Base-by-base conservation (phyloP, 106 monocot genomes). In the Alisma plantagoaquatica region DNA sequence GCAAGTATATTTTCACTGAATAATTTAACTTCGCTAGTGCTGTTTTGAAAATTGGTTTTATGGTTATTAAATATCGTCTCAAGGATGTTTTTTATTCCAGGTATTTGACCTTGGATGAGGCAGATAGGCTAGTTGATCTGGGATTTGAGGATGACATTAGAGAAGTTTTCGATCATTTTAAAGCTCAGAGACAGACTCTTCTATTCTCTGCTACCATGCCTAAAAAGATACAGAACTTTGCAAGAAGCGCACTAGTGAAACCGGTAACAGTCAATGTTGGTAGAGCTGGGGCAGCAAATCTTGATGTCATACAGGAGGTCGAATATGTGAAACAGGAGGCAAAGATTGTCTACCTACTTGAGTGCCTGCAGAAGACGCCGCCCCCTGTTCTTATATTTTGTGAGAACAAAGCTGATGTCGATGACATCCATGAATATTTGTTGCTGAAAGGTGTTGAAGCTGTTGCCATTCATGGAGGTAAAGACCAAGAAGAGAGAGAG, bases 201-300 rank as follows among this genome's bases (percentile, higher is more conserved):
- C 94, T 96, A 30, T 96, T 96, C 46, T 89, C 88, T 32, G 94
- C 94, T 28, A 96, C 94, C 54, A 96, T 96, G 94, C 94, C 94
- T 2, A 88, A 88, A 55, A 96, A 96, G 65, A 96, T 96, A 25
- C 94, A 96, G 54, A 96, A 67, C 45, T 96, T 96, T 52, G 94
- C 84, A 11, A 80, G 58, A 45, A 68, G 72, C 45, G 84, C 90
- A 41, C 70, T 91, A 18, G 84, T 91, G 15, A 84, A 93, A 62
- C 94, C 94, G 3, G 88, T 96, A 2, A 83, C 81, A 1, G 94
- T 96, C 29, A 96, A 96, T 70, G 94, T 96, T 4, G 94, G 94
- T 19, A 69, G 94, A 70, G 94, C 94, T 26, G 94, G 94, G 31
- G 94, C 94, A 28, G 94, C 94, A 38, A 96, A 96, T 64, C 73